Evolutionary conservation across 345 rosid genomes (phyloP).

Genomic region (Gossypium anomalum): DNA sequence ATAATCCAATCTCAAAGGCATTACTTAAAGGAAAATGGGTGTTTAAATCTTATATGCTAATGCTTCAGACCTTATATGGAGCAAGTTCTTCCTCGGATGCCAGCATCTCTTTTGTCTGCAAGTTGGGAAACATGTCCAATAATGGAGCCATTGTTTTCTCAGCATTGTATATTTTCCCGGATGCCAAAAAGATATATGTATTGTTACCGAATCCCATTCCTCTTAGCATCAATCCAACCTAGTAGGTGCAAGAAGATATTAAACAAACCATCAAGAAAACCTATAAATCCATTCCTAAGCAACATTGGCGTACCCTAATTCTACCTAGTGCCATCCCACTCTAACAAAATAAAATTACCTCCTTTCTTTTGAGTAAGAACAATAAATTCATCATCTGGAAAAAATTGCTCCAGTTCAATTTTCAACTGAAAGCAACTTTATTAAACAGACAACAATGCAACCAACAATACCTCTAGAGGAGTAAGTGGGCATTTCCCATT

Average conservation of each 20-base stretch:
- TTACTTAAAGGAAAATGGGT: background rate
- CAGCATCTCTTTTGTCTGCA: slow-evolving; percentile 84
- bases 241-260: slow-evolving; percentile 16
- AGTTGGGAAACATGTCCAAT: slow-evolving; percentile 91
- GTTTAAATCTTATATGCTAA: slow-evolving; percentile 1
- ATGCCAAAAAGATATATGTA: slow-evolving; percentile 81
- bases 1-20: slow-evolving; percentile 4
- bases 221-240: slow-evolving; percentile 98
- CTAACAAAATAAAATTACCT: background rate
- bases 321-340: background rate
- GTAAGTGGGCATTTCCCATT: slow-evolving; percentile 98
- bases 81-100: slow-evolving; percentile 86
- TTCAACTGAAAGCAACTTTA: background rate
- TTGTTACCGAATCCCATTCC: slow-evolving; percentile 96
- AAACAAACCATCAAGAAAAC: background rate
- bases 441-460: background rate
- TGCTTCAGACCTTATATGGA: slow-evolving; percentile 60
- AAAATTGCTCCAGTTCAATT: background rate
- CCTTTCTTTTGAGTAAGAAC: background rate
- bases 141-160: slow-evolving; percentile 88
- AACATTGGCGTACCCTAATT: background rate
- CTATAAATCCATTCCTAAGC: background rate
- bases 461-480: slow-evolving; percentile 76
- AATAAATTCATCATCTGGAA: background rate
- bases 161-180: slow-evolving; percentile 89